These are phyloP conservation scores for Hylodesmum podocarpum DNA, from an alignment of 306 rosid genomes.

Conservation along the genomic window DNA sequence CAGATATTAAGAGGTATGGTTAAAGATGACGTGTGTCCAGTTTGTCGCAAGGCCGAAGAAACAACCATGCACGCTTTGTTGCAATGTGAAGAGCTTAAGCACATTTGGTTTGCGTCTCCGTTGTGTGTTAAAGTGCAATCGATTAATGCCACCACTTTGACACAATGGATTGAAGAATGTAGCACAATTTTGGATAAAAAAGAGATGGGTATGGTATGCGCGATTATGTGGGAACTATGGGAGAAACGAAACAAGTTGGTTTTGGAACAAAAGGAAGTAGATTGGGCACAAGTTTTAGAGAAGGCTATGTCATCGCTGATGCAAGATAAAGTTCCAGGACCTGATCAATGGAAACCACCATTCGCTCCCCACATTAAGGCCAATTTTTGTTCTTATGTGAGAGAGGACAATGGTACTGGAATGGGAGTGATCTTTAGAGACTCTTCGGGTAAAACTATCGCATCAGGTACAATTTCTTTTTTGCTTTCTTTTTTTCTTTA, in stretches of 20 bases:
- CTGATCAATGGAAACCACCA: not conserved
- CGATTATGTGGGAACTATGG: not conserved
- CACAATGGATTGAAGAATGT: not conserved
- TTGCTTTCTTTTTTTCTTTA: too few relatives aligned
- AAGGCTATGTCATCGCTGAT: not conserved
- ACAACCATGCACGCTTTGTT: not conserved
- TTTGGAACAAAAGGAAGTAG: not conserved
- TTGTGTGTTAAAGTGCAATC: not conserved
- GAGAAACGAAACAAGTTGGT: not conserved
- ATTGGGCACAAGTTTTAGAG: not conserved
- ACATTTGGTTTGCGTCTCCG: not conserved
- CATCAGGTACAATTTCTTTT: not conserved
- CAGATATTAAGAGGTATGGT: accelerated
- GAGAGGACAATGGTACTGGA: not conserved
- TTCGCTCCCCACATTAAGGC: not conserved
- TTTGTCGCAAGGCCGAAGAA: not conserved
- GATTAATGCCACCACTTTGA: not conserved
- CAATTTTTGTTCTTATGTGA: not conserved
- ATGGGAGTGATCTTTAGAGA: not conserved
- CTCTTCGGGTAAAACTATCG: not conserved
- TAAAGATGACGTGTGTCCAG: not conserved
- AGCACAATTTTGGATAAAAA: not conserved
- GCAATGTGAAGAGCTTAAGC: not conserved
- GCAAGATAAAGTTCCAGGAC: too few relatives aligned
- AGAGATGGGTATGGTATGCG: not conserved